Percentiles rank a stretch among this genome's conserved stretches.
These are phyloP conservation scores for Coffea humblotiana DNA, from an alignment of 305 asterid species.

Conservation along the genomic window DNA sequence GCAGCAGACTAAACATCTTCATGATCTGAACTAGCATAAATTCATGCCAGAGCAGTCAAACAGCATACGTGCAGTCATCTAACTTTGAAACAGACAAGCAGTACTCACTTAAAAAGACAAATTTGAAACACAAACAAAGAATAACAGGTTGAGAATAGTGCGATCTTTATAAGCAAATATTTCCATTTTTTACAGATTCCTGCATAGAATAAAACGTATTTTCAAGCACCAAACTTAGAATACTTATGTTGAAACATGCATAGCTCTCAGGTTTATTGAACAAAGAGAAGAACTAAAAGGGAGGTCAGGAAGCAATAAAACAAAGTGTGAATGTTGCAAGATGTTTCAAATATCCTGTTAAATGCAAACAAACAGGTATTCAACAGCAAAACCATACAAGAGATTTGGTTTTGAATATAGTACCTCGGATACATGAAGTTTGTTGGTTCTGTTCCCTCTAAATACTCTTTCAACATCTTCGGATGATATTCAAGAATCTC, in stretches of 20 bases:
- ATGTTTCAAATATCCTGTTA: not conserved
- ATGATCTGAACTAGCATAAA: not conserved
- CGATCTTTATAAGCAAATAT: not conserved
- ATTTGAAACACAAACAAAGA: not conserved
- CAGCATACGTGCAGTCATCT: not conserved
- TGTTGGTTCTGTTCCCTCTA: conserved; percentile 93
- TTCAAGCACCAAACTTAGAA: not conserved
- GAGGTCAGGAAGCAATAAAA: too few relatives aligned
- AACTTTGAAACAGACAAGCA: too few relatives aligned
- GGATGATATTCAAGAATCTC: conserved; percentile 98
- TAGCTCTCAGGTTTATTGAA: not conserved
- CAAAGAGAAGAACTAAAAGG: not conserved
- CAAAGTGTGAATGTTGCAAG: not conserved
- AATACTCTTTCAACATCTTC: conserved; percentile 82
- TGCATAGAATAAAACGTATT: not conserved
- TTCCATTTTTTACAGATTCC: not conserved
- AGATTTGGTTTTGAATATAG: conserved; percentile 1
- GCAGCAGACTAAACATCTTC: not conserved
- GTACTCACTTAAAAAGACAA: not conserved
- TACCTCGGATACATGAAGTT: conserved; percentile 97
- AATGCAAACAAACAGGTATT: not conserved
- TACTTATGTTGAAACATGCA: conserved; percentile 1
- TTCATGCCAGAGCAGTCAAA: not conserved
- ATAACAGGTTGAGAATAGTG: not conserved
- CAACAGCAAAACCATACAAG: not conserved